phyloP scores from a whole-genome alignment of 306 rosid genomes.

The Pterocarpus santalinus region DNA sequence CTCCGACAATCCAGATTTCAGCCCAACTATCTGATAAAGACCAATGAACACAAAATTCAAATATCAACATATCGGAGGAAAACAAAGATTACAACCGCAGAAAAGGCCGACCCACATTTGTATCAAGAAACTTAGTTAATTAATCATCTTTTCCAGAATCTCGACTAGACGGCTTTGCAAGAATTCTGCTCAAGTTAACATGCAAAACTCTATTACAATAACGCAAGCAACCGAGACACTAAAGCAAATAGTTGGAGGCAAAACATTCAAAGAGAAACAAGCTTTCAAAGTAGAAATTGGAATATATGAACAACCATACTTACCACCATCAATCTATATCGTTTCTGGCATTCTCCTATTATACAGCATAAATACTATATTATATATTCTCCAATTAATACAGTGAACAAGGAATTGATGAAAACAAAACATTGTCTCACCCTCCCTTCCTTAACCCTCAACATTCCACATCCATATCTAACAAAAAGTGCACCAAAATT shows the following conservation, averaged over 20 bases:
- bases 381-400: slow-evolving; percentile 34
- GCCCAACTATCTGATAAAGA: background rate
- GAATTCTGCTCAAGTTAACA: slow-evolving; percentile 3
- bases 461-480: slow-evolving; percentile 27
- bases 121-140: background rate
- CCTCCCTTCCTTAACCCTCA: slow-evolving; percentile 2
- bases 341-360: slow-evolving; percentile 34
- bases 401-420: slow-evolving; percentile 34
- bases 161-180: background rate
- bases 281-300: slow-evolving; percentile 24
- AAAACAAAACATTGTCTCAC: background rate
- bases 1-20: slow-evolving; percentile 8
- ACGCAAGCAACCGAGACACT: slow-evolving; percentile 9
- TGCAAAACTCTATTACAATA: background rate
- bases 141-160: background rate
- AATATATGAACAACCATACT: slow-evolving; percentile 43
- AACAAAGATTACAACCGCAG: background rate
- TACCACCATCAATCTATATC: slow-evolving; percentile 21
- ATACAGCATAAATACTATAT: slow-evolving; percentile 33
- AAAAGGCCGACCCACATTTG: background rate
- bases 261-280: slow-evolving; percentile 1
- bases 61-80: background rate
- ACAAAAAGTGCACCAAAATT: slow-evolving; percentile 48
- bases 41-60: slow-evolving; percentile 6
- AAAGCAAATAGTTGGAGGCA: slow-evolving; percentile 23